A percentile compares a stretch with the other conserved stretches of the same genome.
Evolutionary conservation across 495 filamentous ascomycete species (phyloP).

Genomic region (Neurospora tetrasperma): DNA sequence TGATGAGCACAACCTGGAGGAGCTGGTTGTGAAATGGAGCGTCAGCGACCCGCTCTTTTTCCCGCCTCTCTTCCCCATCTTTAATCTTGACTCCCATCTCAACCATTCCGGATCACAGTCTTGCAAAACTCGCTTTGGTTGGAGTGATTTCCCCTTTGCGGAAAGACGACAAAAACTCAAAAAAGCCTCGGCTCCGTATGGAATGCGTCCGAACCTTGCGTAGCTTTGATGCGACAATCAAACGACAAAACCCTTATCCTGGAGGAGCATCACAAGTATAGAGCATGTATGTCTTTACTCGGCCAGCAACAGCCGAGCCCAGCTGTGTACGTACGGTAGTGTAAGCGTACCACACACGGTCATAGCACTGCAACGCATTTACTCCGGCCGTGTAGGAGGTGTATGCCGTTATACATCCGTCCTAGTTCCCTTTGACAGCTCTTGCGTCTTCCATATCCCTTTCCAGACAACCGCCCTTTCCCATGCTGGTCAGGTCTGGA

Average conservation of each 20-base stretch:
- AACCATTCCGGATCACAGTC: not conserved
- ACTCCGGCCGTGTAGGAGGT: not conserved
- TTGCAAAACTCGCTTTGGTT: not conserved
- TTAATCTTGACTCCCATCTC: not conserved
- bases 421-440: not conserved
- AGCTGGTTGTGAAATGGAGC: not conserved
- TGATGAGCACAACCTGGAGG: not conserved
- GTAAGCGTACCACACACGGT: not conserved
- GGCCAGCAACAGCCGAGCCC: not conserved
- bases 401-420: not conserved
- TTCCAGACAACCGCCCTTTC: not conserved
- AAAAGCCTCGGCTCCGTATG: not conserved
- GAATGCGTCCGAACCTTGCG: not conserved
- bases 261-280: not conserved
- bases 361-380: not conserved
- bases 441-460: not conserved
- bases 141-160: not conserved
- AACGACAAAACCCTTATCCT: not conserved
- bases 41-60: not conserved
- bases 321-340: not conserved
- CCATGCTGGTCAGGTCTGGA: not conserved
- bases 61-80: not conserved
- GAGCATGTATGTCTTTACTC: not conserved
- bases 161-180: not conserved
- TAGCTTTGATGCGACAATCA: not conserved